Conservation (phyloP, 768 basidiomycete genomes). For the Termitomyces sp. region DNA sequence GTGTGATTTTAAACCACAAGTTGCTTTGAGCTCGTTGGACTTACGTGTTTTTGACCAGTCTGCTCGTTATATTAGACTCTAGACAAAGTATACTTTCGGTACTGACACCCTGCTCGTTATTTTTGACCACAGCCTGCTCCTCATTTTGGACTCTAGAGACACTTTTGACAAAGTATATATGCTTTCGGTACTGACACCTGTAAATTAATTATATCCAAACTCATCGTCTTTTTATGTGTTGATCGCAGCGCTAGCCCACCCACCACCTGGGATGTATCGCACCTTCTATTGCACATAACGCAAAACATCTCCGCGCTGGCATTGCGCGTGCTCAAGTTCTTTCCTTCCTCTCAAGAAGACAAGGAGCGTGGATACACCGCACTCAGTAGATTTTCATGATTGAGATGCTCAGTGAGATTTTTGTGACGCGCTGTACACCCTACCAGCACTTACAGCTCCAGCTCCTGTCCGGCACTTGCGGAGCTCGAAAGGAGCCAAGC, state of each 20-base stretch:
- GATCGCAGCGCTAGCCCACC: slow-evolving; percentile 22
- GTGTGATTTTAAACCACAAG: too few relatives aligned
- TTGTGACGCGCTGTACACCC: slow-evolving; percentile 36
- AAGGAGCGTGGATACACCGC: not conserved
- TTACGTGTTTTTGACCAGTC: too few relatives aligned
- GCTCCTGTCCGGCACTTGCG: slow-evolving; percentile 25
- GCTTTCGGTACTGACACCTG: not conserved
- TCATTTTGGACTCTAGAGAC: not conserved
- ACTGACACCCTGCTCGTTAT: not conserved
- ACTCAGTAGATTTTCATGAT: slow-evolving; percentile 13
- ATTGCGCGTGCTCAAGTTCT: slow-evolving; percentile 20
- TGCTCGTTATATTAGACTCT: not conserved
- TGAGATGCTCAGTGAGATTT: slow-evolving; percentile 48
- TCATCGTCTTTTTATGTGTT: not conserved
- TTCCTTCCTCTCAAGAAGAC: slow-evolving; percentile 3
- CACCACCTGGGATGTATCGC: slow-evolving; percentile 23
- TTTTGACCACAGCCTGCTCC: too few relatives aligned
- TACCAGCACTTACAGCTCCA: slow-evolving; percentile 22
- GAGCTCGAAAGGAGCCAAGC: slow-evolving; percentile 17
- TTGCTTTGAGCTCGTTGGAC: too few relatives aligned
- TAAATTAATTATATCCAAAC: not conserved
- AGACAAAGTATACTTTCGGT: not conserved
- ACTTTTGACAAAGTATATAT: not conserved
- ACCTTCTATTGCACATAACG: slow-evolving; percentile 32
- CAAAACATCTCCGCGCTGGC: slow-evolving; percentile 45